A percentile compares a stretch with the other conserved stretches of the same genome.
phyloP scores from a whole-genome alignment of 1,139 yeast species.

The Sugiyamaella novakii region DNA sequence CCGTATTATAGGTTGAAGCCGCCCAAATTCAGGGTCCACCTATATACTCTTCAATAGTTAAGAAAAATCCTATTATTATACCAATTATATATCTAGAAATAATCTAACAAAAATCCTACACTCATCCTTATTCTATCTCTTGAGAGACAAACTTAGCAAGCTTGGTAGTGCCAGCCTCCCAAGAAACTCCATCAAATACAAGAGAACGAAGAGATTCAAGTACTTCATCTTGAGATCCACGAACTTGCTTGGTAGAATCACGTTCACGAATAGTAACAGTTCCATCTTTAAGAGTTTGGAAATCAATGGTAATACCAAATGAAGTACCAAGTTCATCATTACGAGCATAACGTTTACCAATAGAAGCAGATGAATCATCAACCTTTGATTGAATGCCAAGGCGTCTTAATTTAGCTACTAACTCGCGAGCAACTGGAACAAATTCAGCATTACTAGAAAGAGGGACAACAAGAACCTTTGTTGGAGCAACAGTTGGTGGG shows the following conservation, averaged over 20 bases:
- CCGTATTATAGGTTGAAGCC: slow-evolving; percentile 5
- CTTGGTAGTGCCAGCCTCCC: slow-evolving; percentile 81
- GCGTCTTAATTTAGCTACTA: slow-evolving; percentile 66
- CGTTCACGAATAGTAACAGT: slow-evolving; percentile 97
- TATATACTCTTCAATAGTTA: too few species aligned
- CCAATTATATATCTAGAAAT: slow-evolving; percentile 1
- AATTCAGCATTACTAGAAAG: slow-evolving; percentile 82
- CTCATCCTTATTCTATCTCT: slow-evolving; percentile 28
- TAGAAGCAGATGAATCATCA: slow-evolving; percentile 96
- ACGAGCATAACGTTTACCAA: slow-evolving; percentile 98
- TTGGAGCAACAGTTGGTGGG: slow-evolving; percentile 96
- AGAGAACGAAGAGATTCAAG: slow-evolving; percentile 76
- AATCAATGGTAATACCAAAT: slow-evolving; percentile 96
- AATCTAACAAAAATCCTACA: too few species aligned
- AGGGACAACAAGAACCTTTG: slow-evolving; percentile 95
- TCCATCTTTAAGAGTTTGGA: slow-evolving; percentile 86
- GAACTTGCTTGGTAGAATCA: slow-evolving; percentile 94
- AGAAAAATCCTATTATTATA: background rate
- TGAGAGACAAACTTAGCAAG: slow-evolving; percentile 40
- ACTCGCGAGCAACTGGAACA: slow-evolving; percentile 68
- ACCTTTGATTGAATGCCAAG: slow-evolving; percentile 92
- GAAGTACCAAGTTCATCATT: slow-evolving; percentile 99
- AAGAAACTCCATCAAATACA: slow-evolving; percentile 70
- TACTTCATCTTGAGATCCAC: slow-evolving; percentile 83
- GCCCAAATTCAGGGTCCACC: too few species aligned